Conservation (phyloP, 1,139 yeast species). For the Torulaspora globosa region DNA sequence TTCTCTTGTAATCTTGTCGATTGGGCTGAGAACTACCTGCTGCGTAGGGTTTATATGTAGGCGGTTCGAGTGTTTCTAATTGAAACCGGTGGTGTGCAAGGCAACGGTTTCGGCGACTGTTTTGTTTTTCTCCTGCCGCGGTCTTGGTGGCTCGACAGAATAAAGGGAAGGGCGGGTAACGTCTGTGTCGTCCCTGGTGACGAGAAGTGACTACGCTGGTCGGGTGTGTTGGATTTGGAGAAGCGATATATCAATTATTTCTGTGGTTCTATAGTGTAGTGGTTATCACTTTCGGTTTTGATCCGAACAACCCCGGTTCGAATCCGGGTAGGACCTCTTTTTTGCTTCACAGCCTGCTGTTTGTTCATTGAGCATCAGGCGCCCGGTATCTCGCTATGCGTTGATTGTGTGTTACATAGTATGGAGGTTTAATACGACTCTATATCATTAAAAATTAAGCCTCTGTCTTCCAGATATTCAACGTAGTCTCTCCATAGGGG, state of each 20-base stretch:
- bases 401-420: too few relatives aligned
- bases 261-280: conserved; percentile 49
- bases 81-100: neutral
- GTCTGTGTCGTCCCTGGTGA: too few relatives aligned
- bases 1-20: neutral
- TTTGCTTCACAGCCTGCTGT: too few relatives aligned
- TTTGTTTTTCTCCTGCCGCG: neutral
- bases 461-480: conserved; percentile 35
- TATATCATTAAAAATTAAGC: conserved; percentile 20
- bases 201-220: too few relatives aligned
- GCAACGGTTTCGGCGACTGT: neutral
- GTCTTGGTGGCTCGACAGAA: neutral
- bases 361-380: too few relatives aligned
- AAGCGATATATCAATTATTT: neutral
- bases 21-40: neutral
- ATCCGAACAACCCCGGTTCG: conserved; percentile 93
- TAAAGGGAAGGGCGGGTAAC: neutral
- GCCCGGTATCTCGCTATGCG: neutral
- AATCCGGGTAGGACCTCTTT: conserved; percentile 85
- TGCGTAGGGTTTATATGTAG: neutral
- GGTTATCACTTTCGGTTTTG: conserved; percentile 67
- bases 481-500: conserved; percentile 54
- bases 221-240: too few relatives aligned
- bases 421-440: conserved; percentile 20
- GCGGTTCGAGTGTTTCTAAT: neutral